A percentile compares a stretch with the other conserved stretches of the same genome.
Conservation (phyloP, 1,139 yeast species). For the Zygosaccharomyces sapae region DNA sequence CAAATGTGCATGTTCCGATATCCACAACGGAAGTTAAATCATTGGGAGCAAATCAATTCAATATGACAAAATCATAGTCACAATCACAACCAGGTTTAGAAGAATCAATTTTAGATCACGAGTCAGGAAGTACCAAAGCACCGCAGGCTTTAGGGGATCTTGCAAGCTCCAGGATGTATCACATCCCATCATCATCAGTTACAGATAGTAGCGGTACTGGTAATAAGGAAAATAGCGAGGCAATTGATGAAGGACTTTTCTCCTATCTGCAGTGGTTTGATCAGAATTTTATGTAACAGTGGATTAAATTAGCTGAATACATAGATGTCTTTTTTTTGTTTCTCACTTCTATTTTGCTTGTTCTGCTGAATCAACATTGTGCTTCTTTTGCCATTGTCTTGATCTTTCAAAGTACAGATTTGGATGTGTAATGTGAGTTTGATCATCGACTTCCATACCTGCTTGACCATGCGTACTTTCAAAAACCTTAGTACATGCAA, state of each 20-base stretch:
- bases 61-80: neutral
- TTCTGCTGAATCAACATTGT: too few relatives aligned
- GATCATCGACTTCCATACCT: constrained; percentile 45
- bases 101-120: neutral
- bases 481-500: constrained; percentile 87
- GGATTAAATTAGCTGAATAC: neutral
- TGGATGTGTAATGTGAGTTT: constrained; percentile 70
- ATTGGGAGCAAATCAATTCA: neutral
- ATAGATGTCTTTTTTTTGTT: constrained; percentile 1
- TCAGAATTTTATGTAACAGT: constrained; percentile 30
- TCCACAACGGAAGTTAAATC: neutral
- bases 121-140: neutral
- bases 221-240: neutral
- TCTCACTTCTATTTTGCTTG: neutral
- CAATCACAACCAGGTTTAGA: neutral
- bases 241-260: constrained; percentile 36
- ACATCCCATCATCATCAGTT: neutral
- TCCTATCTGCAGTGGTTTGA: constrained; percentile 56
- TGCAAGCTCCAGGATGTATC: neutral
- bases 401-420: constrained; percentile 82
- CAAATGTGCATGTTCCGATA: neutral
- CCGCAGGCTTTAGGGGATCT: neutral
- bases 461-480: constrained; percentile 50
- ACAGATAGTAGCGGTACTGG: neutral
- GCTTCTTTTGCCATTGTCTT: constrained; percentile 32